Evolutionary conservation across 2,329 filamentous ascomycete species (phyloP).

Genomic region (Colletotrichum sojae): DNA sequence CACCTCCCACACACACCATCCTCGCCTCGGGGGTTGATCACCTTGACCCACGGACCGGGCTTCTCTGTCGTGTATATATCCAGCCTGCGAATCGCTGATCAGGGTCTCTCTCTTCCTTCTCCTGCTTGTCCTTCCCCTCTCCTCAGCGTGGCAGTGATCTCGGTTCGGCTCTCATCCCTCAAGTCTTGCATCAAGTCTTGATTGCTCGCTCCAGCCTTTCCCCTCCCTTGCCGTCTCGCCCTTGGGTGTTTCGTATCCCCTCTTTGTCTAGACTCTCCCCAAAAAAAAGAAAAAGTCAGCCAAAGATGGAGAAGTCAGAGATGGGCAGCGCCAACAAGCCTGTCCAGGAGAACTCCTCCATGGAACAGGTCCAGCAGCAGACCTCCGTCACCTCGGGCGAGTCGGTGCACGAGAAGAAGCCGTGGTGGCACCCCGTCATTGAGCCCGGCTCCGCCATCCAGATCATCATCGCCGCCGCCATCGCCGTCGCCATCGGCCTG

Average conservation of each 20-base stretch:
- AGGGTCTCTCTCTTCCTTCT: background rate
- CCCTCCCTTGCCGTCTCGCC: background rate
- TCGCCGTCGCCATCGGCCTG: conserved; percentile 66
- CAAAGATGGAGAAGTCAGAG: conserved; percentile 38
- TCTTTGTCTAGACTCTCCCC: background rate
- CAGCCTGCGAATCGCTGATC: conserved; percentile 7
- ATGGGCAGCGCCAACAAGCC: conserved; percentile 36
- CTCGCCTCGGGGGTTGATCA: background rate
- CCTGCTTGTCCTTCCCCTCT: background rate
- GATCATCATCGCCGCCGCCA: conserved; percentile 62
- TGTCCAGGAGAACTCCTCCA: conserved; percentile 42
- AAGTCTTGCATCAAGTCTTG: background rate
- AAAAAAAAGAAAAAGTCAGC: background rate
- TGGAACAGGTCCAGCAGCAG: conserved; percentile 35
- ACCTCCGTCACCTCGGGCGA: conserved; percentile 32
- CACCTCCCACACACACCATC: background rate
- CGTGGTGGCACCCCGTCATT: conserved; percentile 55
- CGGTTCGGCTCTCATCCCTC: conserved; percentile 2
- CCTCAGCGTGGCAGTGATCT: conserved; percentile 22
- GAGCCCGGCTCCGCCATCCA: conserved; percentile 62
- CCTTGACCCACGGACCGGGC: conserved; percentile 17
- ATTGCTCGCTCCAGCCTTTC: background rate
- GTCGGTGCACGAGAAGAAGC: conserved; percentile 46
- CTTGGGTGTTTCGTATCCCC: background rate
- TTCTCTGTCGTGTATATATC: conserved; percentile 27